Base-by-base conservation (phyloP, 495 filamentous ascomycete species). In the Astrothelium subdiscretum region DNA sequence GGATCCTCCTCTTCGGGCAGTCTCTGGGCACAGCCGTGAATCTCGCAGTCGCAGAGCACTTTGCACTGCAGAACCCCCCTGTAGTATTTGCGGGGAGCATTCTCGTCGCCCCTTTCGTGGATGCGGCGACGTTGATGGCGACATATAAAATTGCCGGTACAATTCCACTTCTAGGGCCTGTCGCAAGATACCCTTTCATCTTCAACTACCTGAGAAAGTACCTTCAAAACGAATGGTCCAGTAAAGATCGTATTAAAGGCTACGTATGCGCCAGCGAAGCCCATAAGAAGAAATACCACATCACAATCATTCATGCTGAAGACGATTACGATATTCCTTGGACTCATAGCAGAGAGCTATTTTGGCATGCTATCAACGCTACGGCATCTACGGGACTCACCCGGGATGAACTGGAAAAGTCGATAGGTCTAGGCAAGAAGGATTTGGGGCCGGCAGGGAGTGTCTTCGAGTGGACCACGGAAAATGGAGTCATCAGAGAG, bases 331-430 rank as follows among this genome's bases (percentile, higher is more conserved):
- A 70, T 52, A 70, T 72, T 27, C 70, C 68, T 29, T 79, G 69
- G 67, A 62, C 71, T 51, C 77, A 79, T 60, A 75, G 70, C 11
- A 51, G 74, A 57, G 54, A 68, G 0, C n/a, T 80, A 3, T 78
- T 77, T 62, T 76, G 75, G 76, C 70, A 77, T 63, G 78, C 78
- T 6, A 72, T 79, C 15, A 78, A 75, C 63, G 77, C 72, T 4
- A 73, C 58, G 12, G n/a, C n/a, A n/a, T 2, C 67, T 2, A 52
- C 62, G 1, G 67, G 65, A 0, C 67, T 78, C 11, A 74, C 57
- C 42, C 72, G 71, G 62, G 72, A 78, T 6, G 68, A 76, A 1
- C 62, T 80, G 8, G 68, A 77, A 15, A 20, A 65, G 20, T 69
- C 65, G 62, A 79, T 74, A 40, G 26, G 65, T 1, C 66, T 72